Conservation (phyloP, 257 asterid species). For the Nemophila menziesii region DNA sequence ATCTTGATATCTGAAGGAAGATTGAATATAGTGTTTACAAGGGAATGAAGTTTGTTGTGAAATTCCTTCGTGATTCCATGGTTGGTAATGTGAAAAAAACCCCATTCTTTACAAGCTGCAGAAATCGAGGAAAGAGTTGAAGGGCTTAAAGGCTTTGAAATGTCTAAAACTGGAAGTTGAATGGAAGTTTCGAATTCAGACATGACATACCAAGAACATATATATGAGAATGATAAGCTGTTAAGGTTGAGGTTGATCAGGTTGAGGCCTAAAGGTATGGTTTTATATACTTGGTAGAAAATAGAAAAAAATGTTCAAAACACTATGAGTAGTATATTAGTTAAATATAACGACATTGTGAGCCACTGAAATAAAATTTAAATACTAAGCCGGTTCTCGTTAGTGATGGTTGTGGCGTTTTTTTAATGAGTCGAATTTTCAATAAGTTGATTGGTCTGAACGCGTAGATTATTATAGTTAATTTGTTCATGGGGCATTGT, state of each 20-base stretch:
- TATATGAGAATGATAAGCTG: neutral
- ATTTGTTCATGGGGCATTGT: too few relatives aligned
- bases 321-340: neutral
- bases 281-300: too few relatives aligned
- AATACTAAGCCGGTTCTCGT: too few relatives aligned
- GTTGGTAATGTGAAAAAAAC: constrained; percentile 46
- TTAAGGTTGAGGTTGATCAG: constrained; percentile 1
- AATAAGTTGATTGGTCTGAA: too few relatives aligned
- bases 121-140: constrained; percentile 41
- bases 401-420: too few relatives aligned
- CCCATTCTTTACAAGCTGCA: constrained; percentile 59
- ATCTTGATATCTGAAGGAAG: constrained; percentile 49
- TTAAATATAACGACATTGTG: neutral
- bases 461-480: too few relatives aligned
- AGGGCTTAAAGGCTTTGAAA: constrained; percentile 40
- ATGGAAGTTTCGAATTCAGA: constrained; percentile 17
- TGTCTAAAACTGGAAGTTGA: constrained; percentile 47
- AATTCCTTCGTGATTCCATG: constrained; percentile 47
- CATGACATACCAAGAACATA: constrained; percentile 17
- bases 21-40: constrained; percentile 28
- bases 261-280: constrained; percentile 7
- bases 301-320: too few relatives aligned
- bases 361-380: too few relatives aligned
- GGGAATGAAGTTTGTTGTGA: constrained; percentile 21
- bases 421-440: too few relatives aligned